Conservation (phyloP, 177 flowering plant genomes). For the Vitis hybrid region DNA sequence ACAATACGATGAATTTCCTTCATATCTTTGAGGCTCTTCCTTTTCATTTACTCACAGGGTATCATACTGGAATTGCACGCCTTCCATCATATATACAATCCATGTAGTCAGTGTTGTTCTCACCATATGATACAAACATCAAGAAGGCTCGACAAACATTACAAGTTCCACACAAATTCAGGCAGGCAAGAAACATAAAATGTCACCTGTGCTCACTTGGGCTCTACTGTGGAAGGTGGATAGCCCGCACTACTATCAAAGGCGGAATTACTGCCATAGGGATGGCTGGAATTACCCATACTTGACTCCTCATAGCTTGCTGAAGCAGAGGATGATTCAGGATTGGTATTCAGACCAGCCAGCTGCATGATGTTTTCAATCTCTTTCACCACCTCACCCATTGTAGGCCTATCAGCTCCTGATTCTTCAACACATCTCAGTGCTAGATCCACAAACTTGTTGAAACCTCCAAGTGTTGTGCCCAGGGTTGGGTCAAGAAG, state of each 20-base stretch:
- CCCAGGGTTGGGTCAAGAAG: conserved; percentile 38
- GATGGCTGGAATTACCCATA: conserved; percentile 11
- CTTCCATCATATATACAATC: no score
- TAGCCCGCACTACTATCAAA: conserved; percentile 19
- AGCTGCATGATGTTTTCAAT: conserved; percentile 53
- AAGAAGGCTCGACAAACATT: no score
- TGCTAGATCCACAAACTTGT: conserved; percentile 50
- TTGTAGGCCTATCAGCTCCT: conserved; percentile 49
- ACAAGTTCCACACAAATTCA: no score
- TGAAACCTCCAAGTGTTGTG: conserved; percentile 37
- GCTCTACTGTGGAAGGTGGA: conserved; percentile 20
- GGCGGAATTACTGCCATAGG: conserved; percentile 12
- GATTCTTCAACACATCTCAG: conserved; percentile 56
- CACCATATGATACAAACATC: no score
- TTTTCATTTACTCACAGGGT: no score
- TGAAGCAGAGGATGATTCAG: conserved; percentile 32
- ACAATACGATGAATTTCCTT: no score
- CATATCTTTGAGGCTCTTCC: no score
- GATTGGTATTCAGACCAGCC: conserved; percentile 34
- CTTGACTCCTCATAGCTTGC: conserved; percentile 22
- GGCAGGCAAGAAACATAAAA: neutral
- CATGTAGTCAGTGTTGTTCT: no score
- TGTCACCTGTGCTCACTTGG: conserved; percentile 2
- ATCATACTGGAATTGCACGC: no score
- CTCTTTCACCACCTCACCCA: conserved; percentile 64